phyloP scores from a whole-genome alignment of 148 eudicot genomes.

The Fallopia convolvulus region DNA sequence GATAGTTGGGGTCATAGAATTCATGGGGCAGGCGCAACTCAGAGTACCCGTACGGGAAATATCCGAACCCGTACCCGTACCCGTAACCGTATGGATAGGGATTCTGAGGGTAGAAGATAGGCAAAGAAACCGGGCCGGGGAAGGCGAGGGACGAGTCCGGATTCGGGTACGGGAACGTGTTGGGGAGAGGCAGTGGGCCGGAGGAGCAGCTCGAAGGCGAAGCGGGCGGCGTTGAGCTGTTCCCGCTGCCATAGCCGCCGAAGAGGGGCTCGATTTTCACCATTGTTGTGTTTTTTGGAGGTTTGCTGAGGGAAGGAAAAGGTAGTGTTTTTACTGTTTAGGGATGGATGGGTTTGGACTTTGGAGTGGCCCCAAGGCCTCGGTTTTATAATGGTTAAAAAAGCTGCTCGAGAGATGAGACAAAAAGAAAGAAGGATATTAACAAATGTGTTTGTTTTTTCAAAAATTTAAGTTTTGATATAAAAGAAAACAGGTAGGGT shows the following conservation, averaged over 20 bases:
- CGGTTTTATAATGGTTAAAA: no score
- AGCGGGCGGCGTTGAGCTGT: background rate
- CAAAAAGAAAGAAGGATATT: no score
- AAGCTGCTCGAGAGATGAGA: no score
- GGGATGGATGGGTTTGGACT: no score
- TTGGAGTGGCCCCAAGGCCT: no score
- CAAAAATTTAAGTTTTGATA: no score
- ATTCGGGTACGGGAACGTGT: background rate
- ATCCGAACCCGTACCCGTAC: background rate
- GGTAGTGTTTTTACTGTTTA: no score
- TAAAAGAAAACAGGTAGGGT: no score
- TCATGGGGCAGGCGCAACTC: background rate
- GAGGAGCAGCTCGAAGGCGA: slow-evolving; percentile 6
- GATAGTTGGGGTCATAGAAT: background rate
- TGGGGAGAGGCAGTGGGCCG: background rate
- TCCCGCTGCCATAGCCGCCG: background rate
- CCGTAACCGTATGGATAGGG: background rate
- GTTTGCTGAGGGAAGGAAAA: no score
- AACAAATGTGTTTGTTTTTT: no score
- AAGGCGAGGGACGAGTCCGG: background rate
- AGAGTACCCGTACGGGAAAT: background rate
- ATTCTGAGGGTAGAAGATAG: background rate
- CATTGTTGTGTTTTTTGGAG: background rate
- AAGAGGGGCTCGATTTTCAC: background rate
- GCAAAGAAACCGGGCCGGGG: background rate